Evolutionary conservation across 306 rosid species (phyloP).

Genomic region (Lagenaria siceraria): DNA sequence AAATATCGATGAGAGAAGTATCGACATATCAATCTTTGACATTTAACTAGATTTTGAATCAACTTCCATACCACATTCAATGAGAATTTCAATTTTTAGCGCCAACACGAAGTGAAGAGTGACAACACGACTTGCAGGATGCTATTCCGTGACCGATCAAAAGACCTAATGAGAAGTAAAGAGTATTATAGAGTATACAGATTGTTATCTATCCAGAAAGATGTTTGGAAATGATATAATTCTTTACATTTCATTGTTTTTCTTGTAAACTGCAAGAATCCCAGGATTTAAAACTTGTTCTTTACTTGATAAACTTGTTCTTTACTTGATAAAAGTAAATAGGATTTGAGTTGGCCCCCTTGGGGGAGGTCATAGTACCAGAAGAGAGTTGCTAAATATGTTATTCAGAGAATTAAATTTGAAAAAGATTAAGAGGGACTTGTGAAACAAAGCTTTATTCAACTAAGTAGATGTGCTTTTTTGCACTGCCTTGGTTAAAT

Average conservation of each 20-base stretch:
- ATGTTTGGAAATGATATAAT: neutral
- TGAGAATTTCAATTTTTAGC: neutral
- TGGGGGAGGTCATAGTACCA: neutral
- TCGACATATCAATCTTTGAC: neutral
- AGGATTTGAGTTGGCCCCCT: neutral
- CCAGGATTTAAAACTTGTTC: neutral
- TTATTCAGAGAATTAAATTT: neutral
- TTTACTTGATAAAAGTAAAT: neutral
- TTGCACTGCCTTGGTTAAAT: neutral
- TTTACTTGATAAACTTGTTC: neutral
- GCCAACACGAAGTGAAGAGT: neutral
- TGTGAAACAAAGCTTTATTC: neutral
- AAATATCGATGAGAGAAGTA: constrained; percentile 17
- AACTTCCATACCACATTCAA: neutral
- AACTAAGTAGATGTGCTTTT: too few species aligned
- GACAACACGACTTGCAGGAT: neutral
- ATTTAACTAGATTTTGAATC: neutral
- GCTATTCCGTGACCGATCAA: neutral
- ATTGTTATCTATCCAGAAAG: neutral
- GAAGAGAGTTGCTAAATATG: neutral
- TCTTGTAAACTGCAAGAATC: neutral
- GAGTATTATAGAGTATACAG: neutral
- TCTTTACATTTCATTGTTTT: neutral
- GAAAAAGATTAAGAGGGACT: neutral
- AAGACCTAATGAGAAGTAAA: neutral